These are phyloP conservation scores for Pythium aphanidermatum DNA, from an alignment of 352 stramenopile species.

Conservation along the genomic window DNA sequence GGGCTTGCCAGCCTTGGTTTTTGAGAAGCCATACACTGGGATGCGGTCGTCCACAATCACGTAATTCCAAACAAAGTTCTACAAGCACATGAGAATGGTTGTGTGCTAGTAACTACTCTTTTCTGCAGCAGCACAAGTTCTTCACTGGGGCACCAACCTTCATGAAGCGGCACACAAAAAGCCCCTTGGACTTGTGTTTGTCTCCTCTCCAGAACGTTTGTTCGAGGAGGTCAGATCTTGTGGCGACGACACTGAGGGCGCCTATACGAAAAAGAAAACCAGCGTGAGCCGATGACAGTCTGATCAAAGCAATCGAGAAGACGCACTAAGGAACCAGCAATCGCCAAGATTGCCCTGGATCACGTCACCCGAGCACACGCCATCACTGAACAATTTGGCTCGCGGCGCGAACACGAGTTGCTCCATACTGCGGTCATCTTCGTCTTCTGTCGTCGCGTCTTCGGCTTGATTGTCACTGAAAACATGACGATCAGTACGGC, in stretches of 20 bases:
- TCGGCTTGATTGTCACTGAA: constrained; percentile 22
- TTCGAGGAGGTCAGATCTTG: constrained; percentile 65
- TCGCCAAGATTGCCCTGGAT: constrained; percentile 89
- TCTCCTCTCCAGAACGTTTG: constrained; percentile 77
- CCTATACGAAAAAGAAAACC: constrained; percentile 23
- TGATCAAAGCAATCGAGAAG: no score
- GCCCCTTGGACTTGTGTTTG: constrained; percentile 62
- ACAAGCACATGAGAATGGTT: neutral
- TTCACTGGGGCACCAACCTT: constrained; percentile 42
- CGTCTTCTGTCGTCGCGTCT: constrained; percentile 26
- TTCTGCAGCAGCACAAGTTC: no score
- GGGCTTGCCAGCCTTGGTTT: constrained; percentile 72
- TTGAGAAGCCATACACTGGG: constrained; percentile 80
- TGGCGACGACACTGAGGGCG: constrained; percentile 85
- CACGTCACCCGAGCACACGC: constrained; percentile 73
- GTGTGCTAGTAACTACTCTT: no score
- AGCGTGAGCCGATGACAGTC: neutral
- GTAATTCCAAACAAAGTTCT: constrained; percentile 88
- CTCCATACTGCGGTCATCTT: constrained; percentile 14
- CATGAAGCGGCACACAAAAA: constrained; percentile 91
- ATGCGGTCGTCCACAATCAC: constrained; percentile 90
- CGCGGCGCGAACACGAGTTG: constrained; percentile 46
- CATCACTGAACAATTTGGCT: constrained; percentile 72
- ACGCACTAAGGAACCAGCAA: constrained; percentile 90
- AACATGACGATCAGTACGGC: neutral